Evolutionary conservation across 2,329 filamentous ascomycete species (phyloP).

Genomic region (Nannizziopsis barbatae): DNA sequence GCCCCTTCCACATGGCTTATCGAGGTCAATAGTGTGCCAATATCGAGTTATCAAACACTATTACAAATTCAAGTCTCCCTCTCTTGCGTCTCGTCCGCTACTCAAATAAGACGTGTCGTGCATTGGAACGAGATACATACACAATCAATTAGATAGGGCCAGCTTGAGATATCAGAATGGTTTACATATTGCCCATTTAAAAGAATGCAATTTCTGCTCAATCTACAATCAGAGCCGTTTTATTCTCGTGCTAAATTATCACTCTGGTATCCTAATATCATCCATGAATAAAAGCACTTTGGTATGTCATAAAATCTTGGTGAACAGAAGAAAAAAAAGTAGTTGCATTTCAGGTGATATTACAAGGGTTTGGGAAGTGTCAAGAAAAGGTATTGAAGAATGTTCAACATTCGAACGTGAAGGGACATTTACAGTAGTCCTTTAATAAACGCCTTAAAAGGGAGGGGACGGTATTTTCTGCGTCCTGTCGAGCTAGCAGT

Average conservation of each 20-base stretch:
- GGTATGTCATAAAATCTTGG: no score
- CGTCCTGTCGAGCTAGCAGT: no score
- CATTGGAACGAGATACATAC: constrained; percentile 36
- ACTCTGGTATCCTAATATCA: constrained; percentile 7
- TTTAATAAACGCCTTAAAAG: not conserved
- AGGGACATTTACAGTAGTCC: not conserved
- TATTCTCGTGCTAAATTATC: constrained; percentile 1
- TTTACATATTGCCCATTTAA: no score
- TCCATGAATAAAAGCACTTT: not conserved
- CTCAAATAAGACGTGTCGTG: constrained; percentile 30
- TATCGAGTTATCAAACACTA: constrained; percentile 23
- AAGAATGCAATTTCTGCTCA: not conserved
- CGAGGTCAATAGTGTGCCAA: constrained; percentile 39
- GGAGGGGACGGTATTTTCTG: not conserved
- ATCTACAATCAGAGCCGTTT: not conserved
- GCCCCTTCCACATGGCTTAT: constrained; percentile 28
- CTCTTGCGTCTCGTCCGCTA: constrained; percentile 33
- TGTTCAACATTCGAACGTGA: constrained; percentile 11
- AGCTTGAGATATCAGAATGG: not conserved
- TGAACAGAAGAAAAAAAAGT: not conserved
- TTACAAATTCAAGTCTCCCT: constrained; percentile 26
- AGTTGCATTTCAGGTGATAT: constrained; percentile 8
- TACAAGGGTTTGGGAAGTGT: constrained; percentile 5
- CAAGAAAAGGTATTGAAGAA: constrained; percentile 3
- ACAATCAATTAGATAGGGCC: not conserved